phyloP scores from a whole-genome alignment of 1,284 basidiomycete genomes.

The Kalmanozyma brasiliensis region DNA sequence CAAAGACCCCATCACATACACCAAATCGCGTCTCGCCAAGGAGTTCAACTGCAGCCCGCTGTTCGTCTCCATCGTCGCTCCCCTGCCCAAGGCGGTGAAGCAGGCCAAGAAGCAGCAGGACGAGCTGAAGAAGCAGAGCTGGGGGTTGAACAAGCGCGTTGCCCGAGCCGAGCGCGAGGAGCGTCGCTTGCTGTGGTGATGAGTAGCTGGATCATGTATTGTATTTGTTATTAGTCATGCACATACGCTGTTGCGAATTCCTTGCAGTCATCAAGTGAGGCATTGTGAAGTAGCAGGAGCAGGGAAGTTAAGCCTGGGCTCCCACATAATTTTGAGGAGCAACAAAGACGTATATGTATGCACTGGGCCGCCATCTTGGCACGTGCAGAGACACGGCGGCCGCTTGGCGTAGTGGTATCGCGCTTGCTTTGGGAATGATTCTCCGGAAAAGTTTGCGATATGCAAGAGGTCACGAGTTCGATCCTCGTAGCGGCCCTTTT shows the following conservation, averaged over 20 bases:
- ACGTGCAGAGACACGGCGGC: constrained; percentile 18
- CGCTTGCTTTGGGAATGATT: constrained; percentile 43
- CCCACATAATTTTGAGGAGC: too few relatives aligned
- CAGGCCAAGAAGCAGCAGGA: constrained; percentile 42
- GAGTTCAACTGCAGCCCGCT: constrained; percentile 56
- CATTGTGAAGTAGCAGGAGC: too few relatives aligned
- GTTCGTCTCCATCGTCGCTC: constrained; percentile 63
- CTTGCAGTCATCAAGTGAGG: too few relatives aligned
- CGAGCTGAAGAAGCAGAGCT: constrained; percentile 39
- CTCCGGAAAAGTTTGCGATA: constrained; percentile 1
- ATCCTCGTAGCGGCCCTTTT: constrained; percentile 51
- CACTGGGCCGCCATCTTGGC: background rate
- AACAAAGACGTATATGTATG: constrained; percentile 8
- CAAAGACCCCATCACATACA: constrained; percentile 51
- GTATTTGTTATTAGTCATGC: too few relatives aligned
- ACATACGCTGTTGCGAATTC: background rate
- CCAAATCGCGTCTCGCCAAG: constrained; percentile 51
- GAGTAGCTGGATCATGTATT: background rate
- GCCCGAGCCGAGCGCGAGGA: constrained; percentile 48
- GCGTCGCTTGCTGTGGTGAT: constrained; percentile 54
- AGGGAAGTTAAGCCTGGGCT: too few relatives aligned
- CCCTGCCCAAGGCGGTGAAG: constrained; percentile 49
- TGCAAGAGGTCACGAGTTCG: constrained; percentile 59
- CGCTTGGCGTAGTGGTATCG: constrained; percentile 58
- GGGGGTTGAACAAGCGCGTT: constrained; percentile 63